phyloP scores from a whole-genome alignment of 371 early-diverging fungal genomes.

The Mucor sp. region DNA sequence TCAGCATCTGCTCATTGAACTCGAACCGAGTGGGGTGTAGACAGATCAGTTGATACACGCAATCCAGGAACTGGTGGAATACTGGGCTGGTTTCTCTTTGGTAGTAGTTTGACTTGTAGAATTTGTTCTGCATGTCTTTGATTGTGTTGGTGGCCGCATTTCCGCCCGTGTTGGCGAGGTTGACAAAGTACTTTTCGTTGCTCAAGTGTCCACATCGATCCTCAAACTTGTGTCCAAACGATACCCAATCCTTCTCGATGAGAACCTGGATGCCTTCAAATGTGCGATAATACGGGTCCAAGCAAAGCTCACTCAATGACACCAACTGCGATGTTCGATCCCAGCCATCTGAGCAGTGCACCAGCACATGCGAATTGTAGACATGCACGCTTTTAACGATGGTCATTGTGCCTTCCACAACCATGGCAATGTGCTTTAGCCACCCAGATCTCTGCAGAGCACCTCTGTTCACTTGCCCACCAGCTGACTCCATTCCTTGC shows the following conservation, averaged over 20 bases:
- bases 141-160: constrained; percentile 67
- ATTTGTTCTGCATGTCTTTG: constrained; percentile 71
- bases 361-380: constrained; percentile 82
- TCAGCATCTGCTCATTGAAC: constrained; percentile 83
- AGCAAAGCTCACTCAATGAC: constrained; percentile 84
- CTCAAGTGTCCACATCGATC: constrained; percentile 91
- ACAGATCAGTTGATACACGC: constrained; percentile 88
- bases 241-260: constrained; percentile 96
- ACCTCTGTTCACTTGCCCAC: constrained; percentile 52
- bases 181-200: constrained; percentile 73
- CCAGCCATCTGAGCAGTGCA: constrained; percentile 99
- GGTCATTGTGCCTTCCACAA: constrained; percentile 78
- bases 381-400: constrained; percentile 86
- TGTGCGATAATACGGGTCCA: constrained; percentile 96
- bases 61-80: constrained; percentile 95
- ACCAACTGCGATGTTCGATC: constrained; percentile 96
- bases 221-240: constrained; percentile 95
- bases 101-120: constrained; percentile 60
- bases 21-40: constrained; percentile 91
- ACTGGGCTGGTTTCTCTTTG: constrained; percentile 90
- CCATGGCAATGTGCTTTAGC: constrained; percentile 82
- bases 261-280: constrained; percentile 87
- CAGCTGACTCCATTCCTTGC: constrained; percentile 54
- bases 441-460: constrained; percentile 76
- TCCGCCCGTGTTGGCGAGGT: constrained; percentile 48